Conservation (phyloP, 2,329 filamentous ascomycete genomes). For the Claviceps sp. region DNA sequence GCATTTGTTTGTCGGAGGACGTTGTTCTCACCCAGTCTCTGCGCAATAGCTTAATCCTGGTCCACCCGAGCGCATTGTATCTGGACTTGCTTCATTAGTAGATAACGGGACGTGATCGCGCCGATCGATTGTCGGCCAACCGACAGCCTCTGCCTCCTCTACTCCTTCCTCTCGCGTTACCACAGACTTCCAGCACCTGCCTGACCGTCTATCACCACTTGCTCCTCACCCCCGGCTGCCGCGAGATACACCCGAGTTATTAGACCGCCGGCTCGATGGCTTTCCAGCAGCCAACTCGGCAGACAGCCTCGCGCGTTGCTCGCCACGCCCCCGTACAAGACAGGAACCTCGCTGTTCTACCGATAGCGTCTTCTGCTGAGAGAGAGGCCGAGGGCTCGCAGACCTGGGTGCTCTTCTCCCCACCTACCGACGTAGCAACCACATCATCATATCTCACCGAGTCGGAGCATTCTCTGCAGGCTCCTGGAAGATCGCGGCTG, state of each 20-base stretch:
- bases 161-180: too few species aligned
- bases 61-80: not conserved
- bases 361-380: slow-evolving; percentile 13
- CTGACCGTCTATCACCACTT: not conserved
- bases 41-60: not conserved
- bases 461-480: slow-evolving; percentile 48
- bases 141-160: too few species aligned
- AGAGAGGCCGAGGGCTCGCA: slow-evolving; percentile 54
- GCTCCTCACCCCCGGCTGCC: not conserved
- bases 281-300: slow-evolving; percentile 46
- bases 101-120: not conserved
- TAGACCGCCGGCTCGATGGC: slow-evolving; percentile 27
- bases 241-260: not conserved
- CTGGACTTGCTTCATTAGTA: not conserved
- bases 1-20: not conserved
- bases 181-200: too few species aligned
- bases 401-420: slow-evolving; percentile 95
- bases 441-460: slow-evolving; percentile 56
- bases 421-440: slow-evolving; percentile 49
- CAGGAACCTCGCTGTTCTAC: slow-evolving; percentile 15
- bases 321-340: slow-evolving; percentile 27
- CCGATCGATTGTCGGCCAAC: too few species aligned
- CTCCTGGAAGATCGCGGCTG: slow-evolving; percentile 55
- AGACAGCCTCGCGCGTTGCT: slow-evolving; percentile 34
- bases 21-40: not conserved